Evolutionary conservation across 2,329 filamentous ascomycete genomes (phyloP), one percentile per base, ranked within the genome.

Genomic region (Aspergillus terreus): DNA sequence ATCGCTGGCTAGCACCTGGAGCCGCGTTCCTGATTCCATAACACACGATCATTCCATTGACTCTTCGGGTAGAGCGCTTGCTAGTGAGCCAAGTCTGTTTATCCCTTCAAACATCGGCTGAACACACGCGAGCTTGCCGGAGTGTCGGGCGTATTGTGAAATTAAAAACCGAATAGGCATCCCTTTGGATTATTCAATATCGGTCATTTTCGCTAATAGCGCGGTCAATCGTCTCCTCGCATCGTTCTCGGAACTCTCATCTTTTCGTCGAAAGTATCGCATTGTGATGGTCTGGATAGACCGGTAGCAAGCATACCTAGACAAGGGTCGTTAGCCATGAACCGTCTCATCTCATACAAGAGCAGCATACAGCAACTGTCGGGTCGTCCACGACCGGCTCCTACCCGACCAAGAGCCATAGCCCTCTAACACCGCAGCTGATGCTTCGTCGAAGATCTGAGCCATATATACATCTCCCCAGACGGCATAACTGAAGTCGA

Each of bases 401-500:
- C 63, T 61, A 17, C 59, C 55, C 11, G 44, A 46, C 36, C 56
- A 49, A 10, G 63, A 57, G 33, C 68, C 71, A 51, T 68, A 72
- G 2, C 69, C 72, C 30, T 70, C 64, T 17, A 72, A 53, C 27
- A 72, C 59, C 11, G 69, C 64, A n/a, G 63, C 42, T 2, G 66
- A 69, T 19, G 69, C 63, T 21, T 61, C 54, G 27, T 69, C 72
- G 49, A 79, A 79, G 21, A 78, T 74, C 50, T 78, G 77, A 6
- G 73, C 76, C 73, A 83, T 76, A 53, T 78, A 70, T 9, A 77
- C 67, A 63, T 84, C 81, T 1, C 81, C 81, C 79, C 80, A 83
- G 3, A 82, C 61, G 12, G 77, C 76, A 47, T 73, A 76, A 7
- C 78, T 76, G 52, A 79, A 79, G 50, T 80, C 80, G 11, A 79